Percentiles rank a stretch among this genome's conserved stretches.
These are phyloP conservation scores for Chenopodium berlandieri DNA, from an alignment of 148 eudicot species.

Conservation along the genomic window DNA sequence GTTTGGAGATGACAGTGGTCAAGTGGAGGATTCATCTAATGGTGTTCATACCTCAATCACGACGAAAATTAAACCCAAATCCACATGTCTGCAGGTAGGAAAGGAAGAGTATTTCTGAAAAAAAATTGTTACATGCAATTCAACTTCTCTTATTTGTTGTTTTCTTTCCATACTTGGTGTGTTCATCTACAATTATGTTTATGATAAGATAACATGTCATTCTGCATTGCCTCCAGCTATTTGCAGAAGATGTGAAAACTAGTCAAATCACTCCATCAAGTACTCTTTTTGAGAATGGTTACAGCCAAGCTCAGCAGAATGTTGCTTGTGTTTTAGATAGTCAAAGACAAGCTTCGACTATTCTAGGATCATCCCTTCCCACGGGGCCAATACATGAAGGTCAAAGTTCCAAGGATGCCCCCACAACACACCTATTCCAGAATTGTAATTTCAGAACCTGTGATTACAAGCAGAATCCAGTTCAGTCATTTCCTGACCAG, in stretches of 20 bases:
- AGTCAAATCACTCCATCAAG: conserved; percentile 19
- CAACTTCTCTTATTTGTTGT: neutral
- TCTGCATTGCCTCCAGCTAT: conserved; percentile 37
- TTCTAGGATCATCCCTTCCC: conserved; percentile 30
- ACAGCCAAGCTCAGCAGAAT: conserved; percentile 25
- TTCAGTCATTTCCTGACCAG: conserved; percentile 29
- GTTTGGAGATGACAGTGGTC: conserved; percentile 28
- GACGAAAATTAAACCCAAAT: conserved; percentile 19
- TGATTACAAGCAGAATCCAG: conserved; percentile 35
- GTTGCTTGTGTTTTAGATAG: conserved; percentile 3
- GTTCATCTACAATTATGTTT: conserved; percentile 12
- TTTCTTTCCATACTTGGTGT: neutral
- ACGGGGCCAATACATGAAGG: conserved; percentile 21
- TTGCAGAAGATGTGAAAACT: conserved; percentile 33
- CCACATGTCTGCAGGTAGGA: conserved; percentile 51
- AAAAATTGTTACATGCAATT: neutral
- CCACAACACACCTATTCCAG: conserved; percentile 12
- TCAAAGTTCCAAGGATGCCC: conserved; percentile 24
- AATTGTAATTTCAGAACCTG: conserved; percentile 19
- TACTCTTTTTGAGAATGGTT: conserved; percentile 14
- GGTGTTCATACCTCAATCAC: conserved; percentile 20
- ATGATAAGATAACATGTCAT: conserved; percentile 1
- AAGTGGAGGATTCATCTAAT: conserved; percentile 24
- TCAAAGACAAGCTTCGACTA: conserved; percentile 21
- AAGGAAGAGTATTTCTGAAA: neutral